Conservation (phyloP, 2,329 filamentous ascomycete species). For the Colletotrichum aenigma region DNA sequence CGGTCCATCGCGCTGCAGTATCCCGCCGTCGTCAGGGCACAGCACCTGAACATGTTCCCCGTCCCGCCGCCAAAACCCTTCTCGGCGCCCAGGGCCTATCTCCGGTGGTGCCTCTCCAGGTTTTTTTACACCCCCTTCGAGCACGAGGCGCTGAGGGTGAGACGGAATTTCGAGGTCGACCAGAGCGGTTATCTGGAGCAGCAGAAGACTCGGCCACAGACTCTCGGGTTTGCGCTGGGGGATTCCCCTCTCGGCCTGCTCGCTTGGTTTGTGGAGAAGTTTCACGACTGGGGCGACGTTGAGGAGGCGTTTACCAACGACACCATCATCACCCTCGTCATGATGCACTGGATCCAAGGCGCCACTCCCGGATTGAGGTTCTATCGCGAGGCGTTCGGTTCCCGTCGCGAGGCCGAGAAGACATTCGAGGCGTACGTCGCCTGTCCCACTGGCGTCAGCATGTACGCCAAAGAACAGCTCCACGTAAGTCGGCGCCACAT, state of each 20-base stretch:
- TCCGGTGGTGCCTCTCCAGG: not conserved
- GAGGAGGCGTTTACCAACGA: conserved; percentile 6
- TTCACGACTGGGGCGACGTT: conserved; percentile 28
- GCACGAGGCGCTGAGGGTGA: not conserved
- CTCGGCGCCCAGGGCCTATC: not conserved
- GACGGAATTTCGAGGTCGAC: not conserved
- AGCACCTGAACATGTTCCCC: conserved; percentile 12
- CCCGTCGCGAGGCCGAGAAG: not conserved
- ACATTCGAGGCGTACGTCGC: not conserved
- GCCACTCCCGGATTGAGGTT: not conserved
- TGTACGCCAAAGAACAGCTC: not conserved
- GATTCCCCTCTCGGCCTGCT: conserved; percentile 33
- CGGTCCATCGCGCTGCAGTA: conserved; percentile 14
- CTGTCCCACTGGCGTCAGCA: not conserved
- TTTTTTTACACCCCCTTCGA: not conserved
- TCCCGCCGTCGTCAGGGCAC: not conserved
- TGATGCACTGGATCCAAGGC: conserved; percentile 12
- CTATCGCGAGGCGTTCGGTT: conserved; percentile 13
- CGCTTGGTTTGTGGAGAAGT: not conserved
- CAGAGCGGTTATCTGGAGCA: not conserved
- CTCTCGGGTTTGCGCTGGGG: conserved; percentile 19
- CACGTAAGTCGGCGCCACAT: not conserved
- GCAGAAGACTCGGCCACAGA: not conserved
- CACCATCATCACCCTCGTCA: conserved; percentile 24
- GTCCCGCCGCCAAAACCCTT: not conserved